A percentile compares a stretch with the other conserved stretches of the same genome.
Evolutionary conservation across 805 yeast species (phyloP).

Genomic region (Starmerella asiatica): DNA sequence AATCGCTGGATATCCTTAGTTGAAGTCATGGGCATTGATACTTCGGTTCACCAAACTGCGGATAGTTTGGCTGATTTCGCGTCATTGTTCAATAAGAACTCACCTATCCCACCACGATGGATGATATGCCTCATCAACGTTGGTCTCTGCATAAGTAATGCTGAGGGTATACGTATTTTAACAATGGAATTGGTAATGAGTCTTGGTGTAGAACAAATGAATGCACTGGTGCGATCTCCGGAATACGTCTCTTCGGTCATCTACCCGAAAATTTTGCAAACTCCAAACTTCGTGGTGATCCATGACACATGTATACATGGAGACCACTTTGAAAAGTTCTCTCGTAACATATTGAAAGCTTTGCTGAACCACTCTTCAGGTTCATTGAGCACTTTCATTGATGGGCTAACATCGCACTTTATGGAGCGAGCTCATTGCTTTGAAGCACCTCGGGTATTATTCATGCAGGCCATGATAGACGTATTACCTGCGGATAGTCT

Average conservation of each 20-base stretch:
- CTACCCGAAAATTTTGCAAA: constrained; percentile 49
- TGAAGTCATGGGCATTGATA: constrained; percentile 71
- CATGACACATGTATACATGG: constrained; percentile 44
- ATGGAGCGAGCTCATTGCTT: constrained; percentile 38
- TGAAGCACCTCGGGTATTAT: constrained; percentile 36
- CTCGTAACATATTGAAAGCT: constrained; percentile 33
- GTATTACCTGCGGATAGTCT: constrained; percentile 3
- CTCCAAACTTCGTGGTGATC: constrained; percentile 40
- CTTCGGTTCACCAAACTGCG: constrained; percentile 73
- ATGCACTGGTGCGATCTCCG: constrained; percentile 34
- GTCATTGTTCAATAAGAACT: constrained; percentile 35
- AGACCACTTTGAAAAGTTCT: constrained; percentile 29
- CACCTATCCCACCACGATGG: constrained; percentile 55
- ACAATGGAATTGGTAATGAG: constrained; percentile 43
- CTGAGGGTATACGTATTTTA: constrained; percentile 63
- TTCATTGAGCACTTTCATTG: constrained; percentile 25
- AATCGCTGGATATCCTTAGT: constrained; percentile 55
- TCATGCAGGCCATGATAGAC: constrained; percentile 10
- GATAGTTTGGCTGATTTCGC: constrained; percentile 59
- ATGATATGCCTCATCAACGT: constrained; percentile 58
- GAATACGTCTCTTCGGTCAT: constrained; percentile 34
- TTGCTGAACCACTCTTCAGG: constrained; percentile 24
- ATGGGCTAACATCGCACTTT: constrained; percentile 34
- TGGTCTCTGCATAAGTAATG: constrained; percentile 52
- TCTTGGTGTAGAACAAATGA: constrained; percentile 35